phyloP scores from a whole-genome alignment of 345 rosid genomes.

The Bretschneidera sinensis region DNA sequence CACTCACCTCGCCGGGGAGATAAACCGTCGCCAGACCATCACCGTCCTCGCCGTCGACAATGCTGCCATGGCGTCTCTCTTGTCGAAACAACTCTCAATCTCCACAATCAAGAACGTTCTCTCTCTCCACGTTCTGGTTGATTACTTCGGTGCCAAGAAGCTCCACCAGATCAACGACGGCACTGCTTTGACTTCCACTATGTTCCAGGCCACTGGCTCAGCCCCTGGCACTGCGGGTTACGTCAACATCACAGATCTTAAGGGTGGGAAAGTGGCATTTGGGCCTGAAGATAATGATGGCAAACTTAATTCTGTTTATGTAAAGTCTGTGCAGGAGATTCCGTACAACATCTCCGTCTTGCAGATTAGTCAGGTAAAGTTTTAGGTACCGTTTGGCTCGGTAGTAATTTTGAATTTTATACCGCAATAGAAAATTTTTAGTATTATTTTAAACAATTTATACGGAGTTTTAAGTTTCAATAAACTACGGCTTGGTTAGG shows the following conservation, averaged over 20 bases:
- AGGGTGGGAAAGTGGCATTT: constrained; percentile 86
- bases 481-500: constrained; percentile 7
- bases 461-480: neutral
- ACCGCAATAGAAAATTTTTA: neutral
- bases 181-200: constrained; percentile 59
- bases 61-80: constrained; percentile 66
- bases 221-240: constrained; percentile 84
- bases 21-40: constrained; percentile 80
- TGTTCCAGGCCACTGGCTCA: constrained; percentile 90
- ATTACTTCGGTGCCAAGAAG: constrained; percentile 88
- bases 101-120: constrained; percentile 74
- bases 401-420: neutral
- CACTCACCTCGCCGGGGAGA: constrained; percentile 82
- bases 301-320: constrained; percentile 50
- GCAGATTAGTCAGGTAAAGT: constrained; percentile 56
- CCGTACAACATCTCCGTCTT: constrained; percentile 79
- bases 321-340: constrained; percentile 67
- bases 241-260: constrained; percentile 70
- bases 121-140: constrained; percentile 82
- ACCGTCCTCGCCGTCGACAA: constrained; percentile 87
- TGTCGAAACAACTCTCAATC: constrained; percentile 54
- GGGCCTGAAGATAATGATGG: constrained; percentile 52
- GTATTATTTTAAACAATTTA: neutral
- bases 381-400: too few species aligned
- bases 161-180: constrained; percentile 81